These are phyloP conservation scores for Picochlorum sp. DNA, from an alignment of 139 green algal species.

Conservation along the genomic window DNA sequence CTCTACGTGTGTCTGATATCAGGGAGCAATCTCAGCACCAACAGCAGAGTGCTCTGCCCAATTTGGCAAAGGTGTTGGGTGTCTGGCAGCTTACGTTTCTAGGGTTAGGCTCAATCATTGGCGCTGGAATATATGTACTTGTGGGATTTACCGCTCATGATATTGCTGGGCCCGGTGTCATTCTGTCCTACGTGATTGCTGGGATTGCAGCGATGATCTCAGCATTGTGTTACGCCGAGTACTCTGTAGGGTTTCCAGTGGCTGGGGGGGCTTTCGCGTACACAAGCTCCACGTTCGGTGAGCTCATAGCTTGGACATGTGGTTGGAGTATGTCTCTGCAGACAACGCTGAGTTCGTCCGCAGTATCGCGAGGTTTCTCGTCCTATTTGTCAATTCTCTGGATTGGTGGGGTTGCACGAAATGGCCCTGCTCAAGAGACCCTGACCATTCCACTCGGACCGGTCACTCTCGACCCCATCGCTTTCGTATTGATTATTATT, in stretches of 20 bases:
- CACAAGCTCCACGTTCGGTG: slow-evolving; percentile 62
- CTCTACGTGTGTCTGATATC: not conserved
- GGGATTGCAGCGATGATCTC: slow-evolving; percentile 63
- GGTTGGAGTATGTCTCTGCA: slow-evolving; percentile 78
- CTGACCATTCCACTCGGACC: slow-evolving; percentile 30
- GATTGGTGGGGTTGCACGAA: not conserved
- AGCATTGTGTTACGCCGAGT: slow-evolving; percentile 80
- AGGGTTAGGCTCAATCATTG: slow-evolving; percentile 75
- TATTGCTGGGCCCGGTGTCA: slow-evolving; percentile 45
- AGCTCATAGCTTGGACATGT: slow-evolving; percentile 65
- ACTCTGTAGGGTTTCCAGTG: slow-evolving; percentile 60
- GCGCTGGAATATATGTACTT: slow-evolving; percentile 84
- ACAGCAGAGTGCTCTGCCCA: not conserved
- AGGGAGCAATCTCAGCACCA: not conserved
- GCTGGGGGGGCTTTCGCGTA: slow-evolving; percentile 81
- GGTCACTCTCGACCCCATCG: slow-evolving; percentile 51
- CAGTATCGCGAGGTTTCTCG: slow-evolving; percentile 74
- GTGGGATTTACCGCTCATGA: slow-evolving; percentile 63
- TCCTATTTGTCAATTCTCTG: slow-evolving; percentile 52
- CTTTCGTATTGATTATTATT: slow-evolving; percentile 25
- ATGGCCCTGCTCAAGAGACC: slow-evolving; percentile 39
- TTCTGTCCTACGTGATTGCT: slow-evolving; percentile 54
- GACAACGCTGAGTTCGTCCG: slow-evolving; percentile 67
- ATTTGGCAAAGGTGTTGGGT: slow-evolving; percentile 12
- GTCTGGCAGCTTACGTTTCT: slow-evolving; percentile 44